Evolutionary conservation across 2,329 filamentous ascomycete species (phyloP), one percentile per base, ranked within the genome.

Genomic region (Fusarium ramigenum): DNA sequence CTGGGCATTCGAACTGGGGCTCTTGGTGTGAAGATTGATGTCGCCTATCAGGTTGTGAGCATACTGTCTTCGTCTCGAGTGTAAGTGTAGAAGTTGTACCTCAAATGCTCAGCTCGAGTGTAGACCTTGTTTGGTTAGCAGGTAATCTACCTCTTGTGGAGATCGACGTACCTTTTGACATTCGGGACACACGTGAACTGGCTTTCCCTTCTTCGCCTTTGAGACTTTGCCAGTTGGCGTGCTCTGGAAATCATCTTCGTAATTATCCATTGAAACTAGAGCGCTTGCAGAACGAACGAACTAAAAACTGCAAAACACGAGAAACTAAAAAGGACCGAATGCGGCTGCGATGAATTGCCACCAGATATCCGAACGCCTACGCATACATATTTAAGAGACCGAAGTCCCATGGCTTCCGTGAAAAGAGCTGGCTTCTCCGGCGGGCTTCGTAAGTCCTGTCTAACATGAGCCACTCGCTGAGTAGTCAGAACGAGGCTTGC

Each of bases 391-490:
- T 37, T 56, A 64, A 64, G 16, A 16, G 1, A 50, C 54, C 18
- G 25, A 34, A 44, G n/a, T 40, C 18, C 49, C 36, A 65, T 49
- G 16, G 32, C 49, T 49, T 66, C 50, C 30, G 54, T 49, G 9
- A 21, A 21, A 32, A 25, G 14, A 37, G 56, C 32, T 59, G 42
- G 19, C 15, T 37, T 18, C 34, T 9, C 47, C 21, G 21, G 21
- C 42, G 23, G 25, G 56, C 32, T 30, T 49, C 49, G 61, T 66
- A 43, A 65, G 42, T 54, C 25, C n/a, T 44, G 11, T 39, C 21
- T 12, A 23, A 52, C 37, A 58, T 66, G n/a, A 66, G 63, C 63
- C 63, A 66, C 63, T 59, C 21, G 43, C 30, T 65, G 62, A 63
- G 36, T 43, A 58, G 36, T 59, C 32, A 23, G 23, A 42, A 30